Percentiles rank a stretch among this genome's conserved stretches.
These are phyloP conservation scores for Phytophthora litchii DNA, from an alignment of 352 stramenopile species.

Conservation along the genomic window DNA sequence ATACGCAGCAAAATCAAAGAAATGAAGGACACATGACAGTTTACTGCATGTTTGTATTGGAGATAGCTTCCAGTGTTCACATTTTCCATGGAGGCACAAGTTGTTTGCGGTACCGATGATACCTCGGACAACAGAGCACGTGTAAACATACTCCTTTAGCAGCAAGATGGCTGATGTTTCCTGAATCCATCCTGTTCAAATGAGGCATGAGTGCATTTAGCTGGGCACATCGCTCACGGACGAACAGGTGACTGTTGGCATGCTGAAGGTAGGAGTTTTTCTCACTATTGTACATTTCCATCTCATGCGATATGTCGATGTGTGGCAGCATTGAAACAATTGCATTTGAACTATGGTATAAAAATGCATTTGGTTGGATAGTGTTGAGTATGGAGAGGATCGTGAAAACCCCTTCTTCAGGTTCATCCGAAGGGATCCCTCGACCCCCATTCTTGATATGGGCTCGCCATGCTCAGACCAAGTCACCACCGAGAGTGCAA, in stretches of 20 bases:
- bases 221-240: no score
- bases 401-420: constrained; percentile 51
- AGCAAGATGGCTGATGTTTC: no score
- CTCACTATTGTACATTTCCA: no score
- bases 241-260: no score
- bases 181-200: no score
- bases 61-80: constrained; percentile 4
- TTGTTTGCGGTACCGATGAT: no score
- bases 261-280: no score
- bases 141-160: no score
- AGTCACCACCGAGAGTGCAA: constrained; percentile 33
- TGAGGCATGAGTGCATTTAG: no score
- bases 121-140: constrained; percentile 19
- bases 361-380: constrained; percentile 18
- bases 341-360: no score
- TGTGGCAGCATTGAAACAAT: no score
- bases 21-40: constrained; percentile 15
- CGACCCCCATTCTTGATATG: constrained; percentile 41
- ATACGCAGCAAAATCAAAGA: constrained; percentile 23
- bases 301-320: no score
- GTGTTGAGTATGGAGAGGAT: constrained; percentile 44
- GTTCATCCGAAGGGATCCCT: constrained; percentile 45
- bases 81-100: constrained; percentile 4
- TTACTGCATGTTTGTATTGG: constrained; percentile 3
- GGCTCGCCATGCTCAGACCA: constrained; percentile 35